These are phyloP conservation scores for Mycena epipterygia DNA, from an alignment of 768 basidiomycete genomes.

Conservation along the genomic window DNA sequence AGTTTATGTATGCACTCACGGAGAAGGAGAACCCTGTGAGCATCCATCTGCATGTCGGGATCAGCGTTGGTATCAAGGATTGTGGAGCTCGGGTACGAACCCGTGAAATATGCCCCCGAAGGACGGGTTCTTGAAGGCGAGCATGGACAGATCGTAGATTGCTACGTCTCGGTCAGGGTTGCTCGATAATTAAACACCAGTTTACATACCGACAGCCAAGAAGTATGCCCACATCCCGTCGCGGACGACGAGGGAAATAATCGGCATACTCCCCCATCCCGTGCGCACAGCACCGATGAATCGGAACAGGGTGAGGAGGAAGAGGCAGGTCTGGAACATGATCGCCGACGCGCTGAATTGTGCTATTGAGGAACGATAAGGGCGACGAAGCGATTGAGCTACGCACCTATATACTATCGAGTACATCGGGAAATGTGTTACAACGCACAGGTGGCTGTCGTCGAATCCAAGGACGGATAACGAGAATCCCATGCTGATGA, in stretches of 20 bases:
- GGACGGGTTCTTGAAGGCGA: neutral
- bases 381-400: neutral
- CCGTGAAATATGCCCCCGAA: neutral
- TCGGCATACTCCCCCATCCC: neutral
- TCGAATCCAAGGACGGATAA: neutral
- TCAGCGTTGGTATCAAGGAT: neutral
- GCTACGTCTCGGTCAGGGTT: neutral
- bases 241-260: neutral
- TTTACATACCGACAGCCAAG: neutral
- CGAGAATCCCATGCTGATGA: neutral
- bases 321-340: neutral
- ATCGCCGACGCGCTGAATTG: neutral
- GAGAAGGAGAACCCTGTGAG: constrained; percentile 4
- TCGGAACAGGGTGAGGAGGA: neutral
- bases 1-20: neutral
- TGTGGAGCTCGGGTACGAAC: neutral
- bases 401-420: constrained; percentile 3
- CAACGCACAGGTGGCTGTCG: neutral
- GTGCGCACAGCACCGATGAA: neutral
- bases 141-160: neutral
- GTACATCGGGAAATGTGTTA: neutral
- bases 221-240: constrained; percentile 13
- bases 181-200: neutral
- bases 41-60: neutral
- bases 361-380: neutral